phyloP scores from a whole-genome alignment of 495 filamentous ascomycete species.

The Talaromyces borbonicus region DNA sequence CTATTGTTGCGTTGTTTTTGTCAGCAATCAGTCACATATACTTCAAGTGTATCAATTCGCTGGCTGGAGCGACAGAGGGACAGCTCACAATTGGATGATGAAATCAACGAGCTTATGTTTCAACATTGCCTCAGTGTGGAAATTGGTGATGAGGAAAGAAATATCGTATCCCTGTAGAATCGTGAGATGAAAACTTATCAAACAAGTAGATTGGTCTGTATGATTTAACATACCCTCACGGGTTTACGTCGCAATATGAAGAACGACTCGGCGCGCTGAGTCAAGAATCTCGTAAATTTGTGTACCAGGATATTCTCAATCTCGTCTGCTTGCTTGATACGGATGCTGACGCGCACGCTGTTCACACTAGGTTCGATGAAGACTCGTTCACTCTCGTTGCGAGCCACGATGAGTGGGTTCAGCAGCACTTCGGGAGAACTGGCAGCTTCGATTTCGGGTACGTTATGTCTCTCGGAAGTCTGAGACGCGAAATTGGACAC shows the following conservation, averaged over 20 bases:
- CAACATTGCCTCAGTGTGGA: constrained; percentile 94
- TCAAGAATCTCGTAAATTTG: constrained; percentile 95
- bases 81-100: constrained; percentile 68
- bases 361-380: constrained; percentile 93
- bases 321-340: constrained; percentile 98
- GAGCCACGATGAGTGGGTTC: constrained; percentile 74
- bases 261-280: constrained; percentile 92
- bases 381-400: constrained; percentile 93
- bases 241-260: constrained; percentile 93
- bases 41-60: no score
- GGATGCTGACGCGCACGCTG: constrained; percentile 88
- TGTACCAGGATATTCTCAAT: constrained; percentile 96
- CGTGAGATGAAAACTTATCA: neutral
- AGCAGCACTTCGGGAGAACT: constrained; percentile 92
- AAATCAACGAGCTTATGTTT: constrained; percentile 99
- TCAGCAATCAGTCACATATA: no score
- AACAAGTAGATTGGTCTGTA: constrained; percentile 4
- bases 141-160: constrained; percentile 96
- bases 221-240: constrained; percentile 57
- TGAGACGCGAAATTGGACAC: constrained; percentile 98
- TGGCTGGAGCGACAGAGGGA: constrained; percentile 1
- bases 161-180: constrained; percentile 83
- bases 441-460: constrained; percentile 90
- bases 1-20: neutral
- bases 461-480: constrained; percentile 90